A percentile compares a stretch with the other conserved stretches of the same genome.
phyloP scores from a whole-genome alignment of 768 basidiomycete species.

The Agrocybe chaxingu region DNA sequence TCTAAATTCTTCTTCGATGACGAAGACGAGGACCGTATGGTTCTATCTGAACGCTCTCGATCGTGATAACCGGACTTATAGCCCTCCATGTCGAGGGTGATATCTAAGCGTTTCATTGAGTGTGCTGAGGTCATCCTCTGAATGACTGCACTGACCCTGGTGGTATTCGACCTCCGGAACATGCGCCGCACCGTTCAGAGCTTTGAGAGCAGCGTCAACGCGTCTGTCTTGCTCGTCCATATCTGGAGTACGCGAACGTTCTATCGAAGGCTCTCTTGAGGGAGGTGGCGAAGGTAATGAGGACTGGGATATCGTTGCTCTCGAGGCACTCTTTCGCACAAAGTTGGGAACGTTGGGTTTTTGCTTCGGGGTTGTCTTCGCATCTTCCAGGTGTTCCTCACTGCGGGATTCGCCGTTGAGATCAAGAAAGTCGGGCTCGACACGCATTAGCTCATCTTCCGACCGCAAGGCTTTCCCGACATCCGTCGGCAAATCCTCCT shows the following conservation, averaged over 20 bases:
- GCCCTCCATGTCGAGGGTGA: constrained; percentile 80
- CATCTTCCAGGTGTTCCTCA: constrained; percentile 16
- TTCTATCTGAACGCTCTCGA: constrained; percentile 37
- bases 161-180: constrained; percentile 62
- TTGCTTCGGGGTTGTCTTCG: constrained; percentile 31
- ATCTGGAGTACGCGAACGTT: constrained; percentile 23
- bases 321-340: constrained; percentile 26
- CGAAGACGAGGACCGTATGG: constrained; percentile 27
- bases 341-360: constrained; percentile 22
- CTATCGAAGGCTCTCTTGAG: constrained; percentile 18
- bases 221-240: constrained; percentile 37
- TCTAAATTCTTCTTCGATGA: constrained; percentile 1
- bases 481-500: constrained; percentile 17
- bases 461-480: constrained; percentile 9
- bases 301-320: constrained; percentile 25
- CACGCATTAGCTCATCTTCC: constrained; percentile 16
- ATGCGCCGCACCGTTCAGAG: constrained; percentile 37
- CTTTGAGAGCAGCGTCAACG: constrained; percentile 50
- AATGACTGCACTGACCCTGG: constrained; percentile 34
- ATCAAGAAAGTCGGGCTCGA: constrained; percentile 84
- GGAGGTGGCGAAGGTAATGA: constrained; percentile 31
- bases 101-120: constrained; percentile 38
- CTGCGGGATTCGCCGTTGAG: constrained; percentile 50
- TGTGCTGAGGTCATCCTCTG: neutral
- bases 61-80: constrained; percentile 55